Evolutionary conservation across 768 basidiomycete genomes (phyloP).

Genomic region (Rhizopogon vesiculosus): DNA sequence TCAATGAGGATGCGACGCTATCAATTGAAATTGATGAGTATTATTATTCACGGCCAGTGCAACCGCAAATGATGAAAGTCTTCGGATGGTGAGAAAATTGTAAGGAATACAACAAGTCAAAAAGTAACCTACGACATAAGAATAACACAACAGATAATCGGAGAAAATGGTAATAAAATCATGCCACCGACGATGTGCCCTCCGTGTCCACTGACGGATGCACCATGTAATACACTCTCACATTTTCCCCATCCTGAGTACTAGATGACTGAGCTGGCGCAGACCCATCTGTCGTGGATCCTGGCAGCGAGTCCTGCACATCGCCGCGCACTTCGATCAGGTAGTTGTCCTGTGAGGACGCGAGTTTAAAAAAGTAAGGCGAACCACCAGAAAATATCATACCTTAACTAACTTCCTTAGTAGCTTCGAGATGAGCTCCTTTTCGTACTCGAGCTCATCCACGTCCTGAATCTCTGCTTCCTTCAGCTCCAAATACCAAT

Average conservation of each 20-base stretch:
- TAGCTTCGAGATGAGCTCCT: constrained; percentile 86
- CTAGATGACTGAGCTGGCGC: constrained; percentile 39
- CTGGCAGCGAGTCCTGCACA: constrained; percentile 69
- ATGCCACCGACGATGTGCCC: constrained; percentile 29
- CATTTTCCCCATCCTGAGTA: constrained; percentile 47
- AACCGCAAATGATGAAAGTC: too few relatives aligned
- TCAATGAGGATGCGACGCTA: too few relatives aligned
- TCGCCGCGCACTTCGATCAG: constrained; percentile 82
- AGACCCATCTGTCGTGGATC: constrained; percentile 58
- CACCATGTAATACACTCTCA: constrained; percentile 83
- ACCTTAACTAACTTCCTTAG: constrained; percentile 90
- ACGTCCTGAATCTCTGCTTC: constrained; percentile 80
- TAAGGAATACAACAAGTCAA: background rate
- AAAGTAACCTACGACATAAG: background rate
- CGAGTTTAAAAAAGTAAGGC: background rate
- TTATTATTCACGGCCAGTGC: too few relatives aligned
- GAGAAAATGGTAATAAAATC: background rate
- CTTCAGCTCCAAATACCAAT: constrained; percentile 93
- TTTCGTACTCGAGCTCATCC: constrained; percentile 87
- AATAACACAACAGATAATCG: background rate
- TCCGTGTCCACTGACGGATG: constrained; percentile 85
- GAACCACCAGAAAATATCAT: constrained; percentile 11
- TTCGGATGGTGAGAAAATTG: too few relatives aligned
- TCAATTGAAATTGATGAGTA: too few relatives aligned
- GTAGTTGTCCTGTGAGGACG: constrained; percentile 63